Conservation (phyloP, 257 asterid genomes). For the Solanum clarkiae region DNA sequence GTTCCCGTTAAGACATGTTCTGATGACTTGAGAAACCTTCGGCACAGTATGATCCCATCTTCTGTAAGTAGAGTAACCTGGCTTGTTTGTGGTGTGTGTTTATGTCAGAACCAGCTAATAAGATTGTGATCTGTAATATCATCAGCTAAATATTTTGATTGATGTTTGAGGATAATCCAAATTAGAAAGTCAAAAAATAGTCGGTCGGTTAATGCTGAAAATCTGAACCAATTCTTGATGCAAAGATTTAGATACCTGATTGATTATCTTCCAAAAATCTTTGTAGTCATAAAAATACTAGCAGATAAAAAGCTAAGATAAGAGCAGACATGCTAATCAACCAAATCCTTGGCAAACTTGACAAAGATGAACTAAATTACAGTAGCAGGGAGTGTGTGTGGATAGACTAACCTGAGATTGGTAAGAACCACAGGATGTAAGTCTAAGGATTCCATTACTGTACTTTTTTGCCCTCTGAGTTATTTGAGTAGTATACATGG, state of each 20-base stretch:
- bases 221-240: neutral
- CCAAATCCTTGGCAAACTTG: neutral
- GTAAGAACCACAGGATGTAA: slow-evolving; percentile 13
- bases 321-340: neutral
- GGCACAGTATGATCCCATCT: slow-evolving; percentile 14
- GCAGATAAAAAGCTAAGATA: neutral
- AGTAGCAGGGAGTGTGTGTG: neutral
- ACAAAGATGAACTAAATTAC: neutral
- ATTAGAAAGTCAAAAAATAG: neutral
- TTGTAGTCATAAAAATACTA: neutral
- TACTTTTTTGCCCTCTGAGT: slow-evolving; percentile 13
- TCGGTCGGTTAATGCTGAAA: neutral
- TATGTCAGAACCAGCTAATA: neutral
- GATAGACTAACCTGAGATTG: slow-evolving; percentile 8
- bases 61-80: slow-evolving; percentile 23
- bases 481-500: slow-evolving; percentile 17
- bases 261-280: neutral
- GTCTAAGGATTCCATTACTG: slow-evolving; percentile 14
- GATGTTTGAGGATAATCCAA: neutral
- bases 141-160: neutral
- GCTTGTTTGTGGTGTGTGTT: neutral
- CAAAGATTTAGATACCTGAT: neutral
- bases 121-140: neutral
- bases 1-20: slow-evolving; percentile 13
- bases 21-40: slow-evolving; percentile 13